Percentiles rank a stretch among this genome's conserved stretches.
Conservation (phyloP, 1,284 basidiomycete species). For the Ustilago loliicola region DNA sequence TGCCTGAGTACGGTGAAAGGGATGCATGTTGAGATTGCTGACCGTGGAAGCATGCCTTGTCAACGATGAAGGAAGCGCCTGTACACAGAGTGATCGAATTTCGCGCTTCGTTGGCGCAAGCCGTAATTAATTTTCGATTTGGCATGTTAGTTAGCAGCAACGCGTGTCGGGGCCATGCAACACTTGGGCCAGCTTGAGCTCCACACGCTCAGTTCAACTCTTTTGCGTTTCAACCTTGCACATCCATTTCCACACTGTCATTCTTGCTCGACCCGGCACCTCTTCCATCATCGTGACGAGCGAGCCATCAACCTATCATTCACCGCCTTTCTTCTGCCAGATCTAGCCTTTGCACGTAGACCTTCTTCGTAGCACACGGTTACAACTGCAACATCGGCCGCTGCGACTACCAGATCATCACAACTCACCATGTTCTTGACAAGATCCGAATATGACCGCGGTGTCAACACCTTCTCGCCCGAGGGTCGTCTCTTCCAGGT, state of each 20-base stretch:
- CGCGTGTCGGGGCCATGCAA: constrained; percentile 49
- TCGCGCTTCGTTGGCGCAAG: constrained; percentile 4
- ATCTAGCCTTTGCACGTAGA: background rate
- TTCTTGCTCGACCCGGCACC: constrained; percentile 6
- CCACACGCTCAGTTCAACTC: constrained; percentile 34
- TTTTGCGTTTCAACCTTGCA: constrained; percentile 18
- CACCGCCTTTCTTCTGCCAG: background rate
- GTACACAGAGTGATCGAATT: constrained; percentile 42
- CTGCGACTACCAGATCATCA: constrained; percentile 1
- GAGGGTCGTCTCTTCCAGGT: constrained; percentile 95
- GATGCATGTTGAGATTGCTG: background rate
- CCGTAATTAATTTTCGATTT: constrained; percentile 6
- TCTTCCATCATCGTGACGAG: background rate
- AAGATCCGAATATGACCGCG: constrained; percentile 94
- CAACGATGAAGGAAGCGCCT: background rate
- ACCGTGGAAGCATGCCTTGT: background rate
- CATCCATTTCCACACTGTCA: constrained; percentile 10
- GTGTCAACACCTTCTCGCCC: constrained; percentile 98
- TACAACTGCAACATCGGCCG: background rate
- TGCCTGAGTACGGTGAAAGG: background rate
- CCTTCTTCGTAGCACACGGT: background rate
- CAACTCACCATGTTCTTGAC: constrained; percentile 80
- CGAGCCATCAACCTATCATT: background rate
- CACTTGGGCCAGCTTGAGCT: constrained; percentile 26
- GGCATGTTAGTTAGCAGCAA: constrained; percentile 28